Base-by-base conservation (phyloP, 2,329 filamentous ascomycete genomes). In the Grosmannia clavigera region DNA sequence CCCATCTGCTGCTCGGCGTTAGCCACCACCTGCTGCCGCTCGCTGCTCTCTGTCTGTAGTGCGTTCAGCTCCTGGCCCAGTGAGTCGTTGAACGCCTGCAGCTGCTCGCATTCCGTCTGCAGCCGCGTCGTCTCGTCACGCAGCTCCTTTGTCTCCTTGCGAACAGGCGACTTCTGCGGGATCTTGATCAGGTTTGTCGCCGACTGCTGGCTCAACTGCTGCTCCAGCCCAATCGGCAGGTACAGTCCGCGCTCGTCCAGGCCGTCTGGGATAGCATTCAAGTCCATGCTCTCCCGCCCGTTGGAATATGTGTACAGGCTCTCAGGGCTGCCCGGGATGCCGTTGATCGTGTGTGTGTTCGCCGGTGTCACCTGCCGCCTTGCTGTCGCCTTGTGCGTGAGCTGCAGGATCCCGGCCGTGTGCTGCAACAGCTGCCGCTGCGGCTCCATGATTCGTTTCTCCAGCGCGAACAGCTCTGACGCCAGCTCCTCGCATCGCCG, bases 381-480 rank as follows among this genome's bases (percentile, higher is more conserved):
- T 58, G 61, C 79, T 77, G n/a, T 87, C 78, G 0, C 82, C 66
- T 86, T 87, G 72, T 97, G 92, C 10, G 92, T 95, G 71, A 95
- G 81, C 69, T 96, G 91, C 59, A 99, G 76, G 48, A 99, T 89
- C 53, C 90, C 92, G 16, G 94, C 92, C 0, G 92, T 97, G 70
- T 99, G 94, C 70, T 92, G 85, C 57, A 97, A 76, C 53, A 99
- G 75, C 63, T 84, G 83, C 66, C 82, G 82, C 67, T 95, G 88
- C 10, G 89, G 81, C 61, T 87, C 81, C 74, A 90, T 85, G 61
- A 87, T 76, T 65, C 87, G 78, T 71, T 88, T 88, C 72, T 96
- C 90, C 60, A 95, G 76, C 61, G 81, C 81, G 75, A 88, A 90
- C 46, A 97, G 76, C 67, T 96, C 90, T 50, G 85, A 78, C 3